Conservation (phyloP, 371 early-diverging fungal genomes). For the Rhizopus stolonifer region DNA sequence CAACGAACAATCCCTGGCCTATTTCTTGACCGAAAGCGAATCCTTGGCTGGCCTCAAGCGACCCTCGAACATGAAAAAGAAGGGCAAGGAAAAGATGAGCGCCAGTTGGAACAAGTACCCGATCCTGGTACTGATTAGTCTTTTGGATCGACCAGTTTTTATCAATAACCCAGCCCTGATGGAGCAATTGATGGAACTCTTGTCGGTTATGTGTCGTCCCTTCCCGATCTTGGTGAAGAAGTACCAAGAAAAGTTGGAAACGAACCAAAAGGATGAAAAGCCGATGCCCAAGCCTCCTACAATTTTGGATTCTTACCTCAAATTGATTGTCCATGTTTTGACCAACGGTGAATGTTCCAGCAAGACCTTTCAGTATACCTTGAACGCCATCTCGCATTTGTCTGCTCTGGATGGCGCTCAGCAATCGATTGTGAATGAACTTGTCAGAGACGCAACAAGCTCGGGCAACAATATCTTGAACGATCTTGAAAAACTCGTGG, state of each 20-base stretch:
- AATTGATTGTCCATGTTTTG: conserved; percentile 83
- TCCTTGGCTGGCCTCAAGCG: conserved; percentile 52
- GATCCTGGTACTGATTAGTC: conserved; percentile 77
- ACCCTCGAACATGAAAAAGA: conserved; percentile 53
- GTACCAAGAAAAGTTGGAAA: conserved; percentile 43
- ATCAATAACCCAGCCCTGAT: conserved; percentile 73
- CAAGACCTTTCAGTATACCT: conserved; percentile 91
- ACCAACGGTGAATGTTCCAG: conserved; percentile 90
- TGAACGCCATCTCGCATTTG: conserved; percentile 87
- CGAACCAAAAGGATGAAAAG: conserved; percentile 35
- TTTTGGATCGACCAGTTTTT: conserved; percentile 83
- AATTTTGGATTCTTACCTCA: conserved; percentile 74
- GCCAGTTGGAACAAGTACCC: conserved; percentile 72
- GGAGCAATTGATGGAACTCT: conserved; percentile 88
- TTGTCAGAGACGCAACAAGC: conserved; percentile 68
- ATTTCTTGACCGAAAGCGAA: conserved; percentile 78
- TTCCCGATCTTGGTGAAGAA: conserved; percentile 61
- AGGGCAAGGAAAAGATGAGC: conserved; percentile 61
- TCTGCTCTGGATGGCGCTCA: conserved; percentile 72
- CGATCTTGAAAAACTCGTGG: conserved; percentile 66
- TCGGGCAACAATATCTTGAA: conserved; percentile 67
- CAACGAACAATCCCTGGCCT: conserved; percentile 67
- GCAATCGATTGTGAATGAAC: conserved; percentile 75
- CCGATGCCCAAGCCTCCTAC: conserved; percentile 63
- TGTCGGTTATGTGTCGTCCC: conserved; percentile 74